Conservation (phyloP, 73 alveolate genomes). For the Halteria grandinella region DNA sequence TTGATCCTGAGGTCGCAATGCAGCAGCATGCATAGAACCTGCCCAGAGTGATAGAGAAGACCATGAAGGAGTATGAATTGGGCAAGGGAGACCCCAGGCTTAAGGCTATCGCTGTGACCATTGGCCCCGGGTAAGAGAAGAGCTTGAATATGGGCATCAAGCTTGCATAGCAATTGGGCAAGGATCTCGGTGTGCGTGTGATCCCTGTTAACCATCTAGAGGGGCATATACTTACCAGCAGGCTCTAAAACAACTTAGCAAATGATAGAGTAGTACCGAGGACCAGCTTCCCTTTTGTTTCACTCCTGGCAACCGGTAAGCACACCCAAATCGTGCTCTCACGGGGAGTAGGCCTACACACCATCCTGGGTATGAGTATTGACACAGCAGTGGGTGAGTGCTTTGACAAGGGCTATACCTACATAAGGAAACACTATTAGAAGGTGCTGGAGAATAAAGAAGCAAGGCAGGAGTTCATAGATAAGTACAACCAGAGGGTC, state of each 20-base stretch:
- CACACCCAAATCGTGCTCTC: constrained; percentile 39
- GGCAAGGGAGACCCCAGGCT: constrained; percentile 6
- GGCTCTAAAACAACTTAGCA: background rate
- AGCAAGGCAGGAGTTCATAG: background rate
- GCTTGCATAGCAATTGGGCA: constrained; percentile 54
- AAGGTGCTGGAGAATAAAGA: background rate
- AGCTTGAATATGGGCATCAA: constrained; percentile 27
- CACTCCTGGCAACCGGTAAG: constrained; percentile 45
- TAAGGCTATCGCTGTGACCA: constrained; percentile 53
- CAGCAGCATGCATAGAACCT: constrained; percentile 5
- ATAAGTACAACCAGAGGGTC: background rate
- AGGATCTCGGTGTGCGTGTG: constrained; percentile 40
- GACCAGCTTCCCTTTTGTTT: constrained; percentile 13
- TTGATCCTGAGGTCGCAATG: constrained; percentile 21
- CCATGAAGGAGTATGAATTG: constrained; percentile 4
- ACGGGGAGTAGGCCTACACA: constrained; percentile 55
- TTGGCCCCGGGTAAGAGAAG: constrained; percentile 59
- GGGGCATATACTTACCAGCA: constrained; percentile 46
- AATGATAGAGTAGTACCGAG: background rate
- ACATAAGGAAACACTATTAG: background rate
- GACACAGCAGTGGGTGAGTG: constrained; percentile 44
- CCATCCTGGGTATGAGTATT: constrained; percentile 30
- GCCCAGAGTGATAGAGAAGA: background rate
- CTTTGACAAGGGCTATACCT: constrained; percentile 16
- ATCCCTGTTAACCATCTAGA: constrained; percentile 59